Base-by-base conservation (phyloP, 768 basidiomycete genomes). In the Suillus decipiens region DNA sequence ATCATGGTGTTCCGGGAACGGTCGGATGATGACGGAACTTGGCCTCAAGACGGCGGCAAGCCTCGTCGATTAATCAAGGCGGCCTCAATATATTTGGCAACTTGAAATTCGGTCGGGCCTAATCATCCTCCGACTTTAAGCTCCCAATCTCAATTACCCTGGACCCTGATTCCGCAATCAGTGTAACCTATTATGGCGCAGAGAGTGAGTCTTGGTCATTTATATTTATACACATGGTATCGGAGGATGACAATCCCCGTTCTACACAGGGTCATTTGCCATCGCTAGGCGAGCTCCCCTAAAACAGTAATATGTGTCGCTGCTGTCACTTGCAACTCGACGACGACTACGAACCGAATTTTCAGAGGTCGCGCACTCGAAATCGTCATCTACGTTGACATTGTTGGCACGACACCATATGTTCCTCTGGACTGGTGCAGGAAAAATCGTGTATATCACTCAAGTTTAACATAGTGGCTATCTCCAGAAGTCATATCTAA, bases 101-200 rank as follows among this genome's bases (percentile, higher is more conserved):
- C n/a, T n/a, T n/a, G n/a, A n/a, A n/a, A n/a, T n/a, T 51, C 15
- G 37, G 56, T 57, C 56, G 56, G 56, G 56, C 24, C 56, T 57
- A 57, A 41, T 57, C 24, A 57, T 57, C 56, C 56, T 57, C 56
- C 56, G 56, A 57, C 54, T 55, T 15, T 37, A 37, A 36, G 22
- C 24, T 41, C 10, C 10, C 17, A 28, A 28, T 41, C 41, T 19
- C 37, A 57, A 28, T 28, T 17, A 3, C 24, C 28, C 9, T 28
- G 17, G 19, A 14, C 56, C 56, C 24, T 37, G 37, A 39, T 17
- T 19, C 17, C 10, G 28, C 14, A 33, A 57, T 10, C 22, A 39
- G 24, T 5, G 24, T 57, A 39, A 39, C 56, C 56, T 57, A 41
- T 57, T 57, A 57, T 57, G 37, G 55, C 17, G 14, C 22, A 39